Evolutionary conservation across 352 stramenopile species (phyloP).

Genomic region (Thraustotheca clavata): DNA sequence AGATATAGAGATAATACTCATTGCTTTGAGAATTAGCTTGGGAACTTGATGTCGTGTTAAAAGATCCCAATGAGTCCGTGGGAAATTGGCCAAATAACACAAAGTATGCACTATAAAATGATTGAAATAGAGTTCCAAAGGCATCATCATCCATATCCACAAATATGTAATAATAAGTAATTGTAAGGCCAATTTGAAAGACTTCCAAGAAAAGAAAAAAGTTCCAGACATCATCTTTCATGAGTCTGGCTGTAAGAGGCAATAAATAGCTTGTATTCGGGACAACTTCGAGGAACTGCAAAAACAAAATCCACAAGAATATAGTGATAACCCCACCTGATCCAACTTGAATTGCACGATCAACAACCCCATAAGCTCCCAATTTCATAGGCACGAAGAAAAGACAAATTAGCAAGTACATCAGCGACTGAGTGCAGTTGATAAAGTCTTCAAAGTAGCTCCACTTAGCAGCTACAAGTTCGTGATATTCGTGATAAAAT

Average conservation of each 20-base stretch:
- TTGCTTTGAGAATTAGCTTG: too few relatives aligned
- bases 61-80: conserved; percentile 2
- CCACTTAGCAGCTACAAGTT: not conserved
- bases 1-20: not conserved
- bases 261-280: not conserved
- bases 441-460: not conserved
- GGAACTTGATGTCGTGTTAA: not conserved
- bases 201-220: not conserved
- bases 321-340: not conserved
- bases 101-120: not conserved
- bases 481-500: not conserved
- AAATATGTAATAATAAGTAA: not conserved
- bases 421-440: not conserved
- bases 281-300: conserved; percentile 1
- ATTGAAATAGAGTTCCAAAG: not conserved
- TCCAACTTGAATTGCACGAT: not conserved
- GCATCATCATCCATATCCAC: not conserved
- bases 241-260: not conserved
- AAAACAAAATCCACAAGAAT: not conserved
- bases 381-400: not conserved
- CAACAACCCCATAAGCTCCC: not conserved
- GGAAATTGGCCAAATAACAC: conserved; percentile 8
- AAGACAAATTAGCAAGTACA: not conserved
- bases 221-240: not conserved
- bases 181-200: not conserved